phyloP scores from a whole-genome alignment of 1,284 basidiomycete genomes.

The Earliella scabrosa region DNA sequence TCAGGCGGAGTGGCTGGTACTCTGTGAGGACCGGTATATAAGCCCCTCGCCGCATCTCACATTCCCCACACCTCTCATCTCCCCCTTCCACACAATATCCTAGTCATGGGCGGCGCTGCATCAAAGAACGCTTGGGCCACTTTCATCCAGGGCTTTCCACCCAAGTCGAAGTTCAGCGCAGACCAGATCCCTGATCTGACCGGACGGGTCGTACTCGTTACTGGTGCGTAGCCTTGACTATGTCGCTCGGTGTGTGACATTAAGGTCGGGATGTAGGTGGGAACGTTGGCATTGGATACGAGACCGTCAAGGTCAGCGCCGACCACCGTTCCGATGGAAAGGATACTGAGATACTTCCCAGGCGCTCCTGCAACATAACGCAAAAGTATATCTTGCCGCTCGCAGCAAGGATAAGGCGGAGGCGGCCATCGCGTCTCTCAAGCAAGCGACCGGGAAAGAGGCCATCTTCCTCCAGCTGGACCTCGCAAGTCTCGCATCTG shows the following conservation, averaged over 20 bases:
- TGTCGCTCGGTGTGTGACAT: neutral
- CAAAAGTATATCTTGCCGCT: slow-evolving; percentile 56
- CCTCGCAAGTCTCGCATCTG: slow-evolving; percentile 47
- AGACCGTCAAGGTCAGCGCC: slow-evolving; percentile 33
- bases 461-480: slow-evolving; percentile 52
- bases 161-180: slow-evolving; percentile 46
- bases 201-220: slow-evolving; percentile 48
- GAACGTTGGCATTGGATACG: slow-evolving; percentile 46
- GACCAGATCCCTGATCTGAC: slow-evolving; percentile 57
- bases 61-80: neutral
- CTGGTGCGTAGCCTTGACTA: slow-evolving; percentile 31
- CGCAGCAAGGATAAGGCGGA: slow-evolving; percentile 44
- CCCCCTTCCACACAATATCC: neutral
- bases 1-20: too few species aligned
- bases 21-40: neutral
- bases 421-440: slow-evolving; percentile 48
- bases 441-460: slow-evolving; percentile 39
- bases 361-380: slow-evolving; percentile 48
- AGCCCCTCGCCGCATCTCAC: neutral
- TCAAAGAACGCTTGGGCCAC: neutral
- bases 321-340: too few species aligned
- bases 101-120: neutral
- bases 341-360: slow-evolving; percentile 10
- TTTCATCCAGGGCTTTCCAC: slow-evolving; percentile 33
- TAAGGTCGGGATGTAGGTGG: slow-evolving; percentile 34